phyloP scores from a whole-genome alignment of 768 basidiomycete species.

The Hemileccinum impolitum region DNA sequence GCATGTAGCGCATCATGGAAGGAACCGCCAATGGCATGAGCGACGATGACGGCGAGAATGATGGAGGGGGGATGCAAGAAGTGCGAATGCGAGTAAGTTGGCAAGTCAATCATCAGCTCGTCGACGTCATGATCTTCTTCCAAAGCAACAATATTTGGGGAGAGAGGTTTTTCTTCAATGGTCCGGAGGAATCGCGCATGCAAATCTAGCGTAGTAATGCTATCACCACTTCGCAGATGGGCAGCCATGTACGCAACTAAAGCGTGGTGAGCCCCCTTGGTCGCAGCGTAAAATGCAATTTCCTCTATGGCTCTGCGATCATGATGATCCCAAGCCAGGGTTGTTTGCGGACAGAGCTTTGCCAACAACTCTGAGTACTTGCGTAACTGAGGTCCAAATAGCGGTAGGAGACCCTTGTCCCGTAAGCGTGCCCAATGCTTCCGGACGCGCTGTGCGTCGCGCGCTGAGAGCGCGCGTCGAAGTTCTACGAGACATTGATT shows the following conservation, averaged over 20 bases:
- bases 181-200: constrained; percentile 38
- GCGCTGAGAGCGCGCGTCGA: constrained; percentile 33
- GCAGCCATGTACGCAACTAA: constrained; percentile 49
- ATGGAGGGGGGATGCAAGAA: constrained; percentile 30
- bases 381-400: constrained; percentile 45
- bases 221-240: constrained; percentile 40
- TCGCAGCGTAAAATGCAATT: constrained; percentile 51
- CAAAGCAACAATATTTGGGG: constrained; percentile 10
- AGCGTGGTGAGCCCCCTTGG: constrained; percentile 41
- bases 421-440: constrained; percentile 44
- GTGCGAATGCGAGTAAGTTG: constrained; percentile 14
- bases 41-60: constrained; percentile 54
- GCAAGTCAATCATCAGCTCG: constrained; percentile 23
- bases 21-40: constrained; percentile 55
- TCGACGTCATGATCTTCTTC: constrained; percentile 21
- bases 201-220: constrained; percentile 42
- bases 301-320: constrained; percentile 36
- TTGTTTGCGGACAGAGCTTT: constrained; percentile 22
- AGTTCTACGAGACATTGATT: constrained; percentile 38
- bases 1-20: constrained; percentile 53
- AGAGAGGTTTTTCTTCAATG: constrained; percentile 15
- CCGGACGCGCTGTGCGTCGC: constrained; percentile 31
- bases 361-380: constrained; percentile 38
- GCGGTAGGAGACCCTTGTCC: constrained; percentile 39
- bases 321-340: constrained; percentile 24